These are phyloP conservation scores for Powellomyces hirtus DNA, from an alignment of 192 early-diverging fungal species.

Conservation along the genomic window DNA sequence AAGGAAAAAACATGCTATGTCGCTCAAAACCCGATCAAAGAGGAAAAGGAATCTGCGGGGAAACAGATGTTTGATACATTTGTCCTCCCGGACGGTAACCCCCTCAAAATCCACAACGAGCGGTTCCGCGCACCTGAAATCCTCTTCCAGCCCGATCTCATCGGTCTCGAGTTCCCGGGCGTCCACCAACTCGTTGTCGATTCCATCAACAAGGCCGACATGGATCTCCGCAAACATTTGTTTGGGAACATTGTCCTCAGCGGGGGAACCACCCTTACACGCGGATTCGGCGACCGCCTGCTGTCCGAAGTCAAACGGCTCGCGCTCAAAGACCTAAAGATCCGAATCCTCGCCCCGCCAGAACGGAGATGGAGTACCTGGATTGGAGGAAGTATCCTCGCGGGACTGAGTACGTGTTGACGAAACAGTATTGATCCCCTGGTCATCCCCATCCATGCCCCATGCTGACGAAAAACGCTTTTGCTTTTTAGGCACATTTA, in stretches of 20 bases:
- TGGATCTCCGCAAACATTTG: constrained; percentile 87
- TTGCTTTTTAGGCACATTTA: constrained; percentile 71
- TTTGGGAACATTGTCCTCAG: constrained; percentile 91
- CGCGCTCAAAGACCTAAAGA: constrained; percentile 91
- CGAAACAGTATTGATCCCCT: background rate
- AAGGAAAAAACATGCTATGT: constrained; percentile 97
- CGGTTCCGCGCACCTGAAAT: constrained; percentile 95
- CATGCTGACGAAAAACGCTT: background rate
- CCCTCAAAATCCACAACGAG: constrained; percentile 85
- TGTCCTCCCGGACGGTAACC: constrained; percentile 78
- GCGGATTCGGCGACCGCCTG: constrained; percentile 91
- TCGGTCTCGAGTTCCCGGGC: constrained; percentile 90
- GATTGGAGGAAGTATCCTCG: constrained; percentile 96
- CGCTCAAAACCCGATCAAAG: constrained; percentile 81
- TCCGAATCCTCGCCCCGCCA: constrained; percentile 95
- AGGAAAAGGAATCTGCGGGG: constrained; percentile 84
- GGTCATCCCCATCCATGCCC: background rate
- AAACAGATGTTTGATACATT: constrained; percentile 68
- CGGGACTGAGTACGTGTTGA: constrained; percentile 71
- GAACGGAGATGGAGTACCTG: constrained; percentile 98
- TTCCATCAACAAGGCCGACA: constrained; percentile 88
- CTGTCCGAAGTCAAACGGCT: constrained; percentile 86
- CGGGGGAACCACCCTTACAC: constrained; percentile 93
- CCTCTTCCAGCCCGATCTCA: constrained; percentile 90
- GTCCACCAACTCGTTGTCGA: constrained; percentile 93